Percentiles rank a stretch among this genome's conserved stretches.
Evolutionary conservation across 306 rosid species (phyloP).

Genomic region (Vigna trinervia): DNA sequence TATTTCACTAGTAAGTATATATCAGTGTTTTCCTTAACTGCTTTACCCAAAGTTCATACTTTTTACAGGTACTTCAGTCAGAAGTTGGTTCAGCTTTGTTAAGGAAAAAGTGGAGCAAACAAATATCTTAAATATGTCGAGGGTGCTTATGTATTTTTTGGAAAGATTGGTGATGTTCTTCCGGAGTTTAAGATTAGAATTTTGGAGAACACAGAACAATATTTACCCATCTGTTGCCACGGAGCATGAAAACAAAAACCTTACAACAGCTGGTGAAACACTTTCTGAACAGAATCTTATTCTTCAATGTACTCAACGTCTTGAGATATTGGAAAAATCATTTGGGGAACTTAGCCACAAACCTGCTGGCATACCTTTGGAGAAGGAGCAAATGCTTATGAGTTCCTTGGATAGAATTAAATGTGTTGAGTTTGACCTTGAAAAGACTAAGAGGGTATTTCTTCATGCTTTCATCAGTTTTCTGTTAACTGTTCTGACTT

Average conservation of each 20-base stretch:
- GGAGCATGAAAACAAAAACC: constrained; percentile 42
- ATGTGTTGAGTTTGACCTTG: constrained; percentile 77
- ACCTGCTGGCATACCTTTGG: constrained; percentile 72
- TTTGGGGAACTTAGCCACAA: constrained; percentile 61
- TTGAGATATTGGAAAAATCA: constrained; percentile 64
- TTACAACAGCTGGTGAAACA: constrained; percentile 50
- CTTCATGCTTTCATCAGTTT: constrained; percentile 20
- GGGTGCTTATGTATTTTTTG: constrained; percentile 54
- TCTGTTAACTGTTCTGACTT: constrained; percentile 11
- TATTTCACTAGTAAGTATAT: neutral
- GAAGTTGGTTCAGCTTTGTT: constrained; percentile 42
- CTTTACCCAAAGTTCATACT: neutral
- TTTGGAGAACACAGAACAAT: constrained; percentile 63
- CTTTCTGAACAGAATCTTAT: constrained; percentile 55
- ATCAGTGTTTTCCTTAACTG: neutral
- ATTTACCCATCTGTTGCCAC: constrained; percentile 54
- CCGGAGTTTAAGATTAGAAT: constrained; percentile 54
- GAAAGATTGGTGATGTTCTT: constrained; percentile 58
- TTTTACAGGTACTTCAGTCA: constrained; percentile 53
- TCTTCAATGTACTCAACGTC: constrained; percentile 66
- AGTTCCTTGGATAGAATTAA: constrained; percentile 81
- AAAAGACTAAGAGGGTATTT: constrained; percentile 78
- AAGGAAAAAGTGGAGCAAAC: constrained; percentile 58
- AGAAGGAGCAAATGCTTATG: constrained; percentile 69
- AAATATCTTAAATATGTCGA: constrained; percentile 47